These are phyloP conservation scores for Skeletonema potamos DNA, from an alignment of 108 stramenopile genomes.

Conservation along the genomic window DNA sequence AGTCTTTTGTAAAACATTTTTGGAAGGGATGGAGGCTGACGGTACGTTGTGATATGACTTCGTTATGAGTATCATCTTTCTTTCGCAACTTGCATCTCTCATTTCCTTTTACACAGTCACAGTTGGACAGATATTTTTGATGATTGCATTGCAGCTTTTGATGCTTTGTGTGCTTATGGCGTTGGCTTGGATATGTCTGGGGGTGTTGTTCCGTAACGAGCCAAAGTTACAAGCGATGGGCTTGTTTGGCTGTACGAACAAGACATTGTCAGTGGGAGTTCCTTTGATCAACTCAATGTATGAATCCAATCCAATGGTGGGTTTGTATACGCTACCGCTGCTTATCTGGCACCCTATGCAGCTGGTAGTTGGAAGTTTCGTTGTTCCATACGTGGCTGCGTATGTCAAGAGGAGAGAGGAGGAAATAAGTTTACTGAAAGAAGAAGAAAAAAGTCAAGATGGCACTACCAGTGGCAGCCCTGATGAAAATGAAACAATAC, in stretches of 20 bases:
- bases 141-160: slow-evolving; percentile 50
- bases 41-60: background rate
- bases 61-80: background rate
- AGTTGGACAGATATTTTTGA: slow-evolving; percentile 43
- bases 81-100: background rate
- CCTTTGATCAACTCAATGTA: slow-evolving; percentile 74
- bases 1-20: slow-evolving; percentile 67
- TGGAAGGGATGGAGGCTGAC: slow-evolving; percentile 24
- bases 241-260: slow-evolving; percentile 68
- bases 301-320: slow-evolving; percentile 45
- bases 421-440: slow-evolving; percentile 6
- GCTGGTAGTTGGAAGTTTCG: slow-evolving; percentile 52
- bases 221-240: slow-evolving; percentile 65
- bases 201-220: slow-evolving; percentile 37
- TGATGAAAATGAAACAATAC: background rate
- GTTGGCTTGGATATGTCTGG: slow-evolving; percentile 51
- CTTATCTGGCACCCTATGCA: slow-evolving; percentile 80
- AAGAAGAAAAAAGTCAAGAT: slow-evolving; percentile 8
- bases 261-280: slow-evolving; percentile 75
- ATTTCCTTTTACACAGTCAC: background rate
- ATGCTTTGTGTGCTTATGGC: slow-evolving; percentile 45
- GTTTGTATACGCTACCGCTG: slow-evolving; percentile 65
- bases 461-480: background rate
- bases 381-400: slow-evolving; percentile 48
- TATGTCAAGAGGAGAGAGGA: slow-evolving; percentile 51